These are phyloP conservation scores for Peribolospora kevripleyi DNA, from an alignment of 768 basidiomycete genomes.

Conservation along the genomic window DNA sequence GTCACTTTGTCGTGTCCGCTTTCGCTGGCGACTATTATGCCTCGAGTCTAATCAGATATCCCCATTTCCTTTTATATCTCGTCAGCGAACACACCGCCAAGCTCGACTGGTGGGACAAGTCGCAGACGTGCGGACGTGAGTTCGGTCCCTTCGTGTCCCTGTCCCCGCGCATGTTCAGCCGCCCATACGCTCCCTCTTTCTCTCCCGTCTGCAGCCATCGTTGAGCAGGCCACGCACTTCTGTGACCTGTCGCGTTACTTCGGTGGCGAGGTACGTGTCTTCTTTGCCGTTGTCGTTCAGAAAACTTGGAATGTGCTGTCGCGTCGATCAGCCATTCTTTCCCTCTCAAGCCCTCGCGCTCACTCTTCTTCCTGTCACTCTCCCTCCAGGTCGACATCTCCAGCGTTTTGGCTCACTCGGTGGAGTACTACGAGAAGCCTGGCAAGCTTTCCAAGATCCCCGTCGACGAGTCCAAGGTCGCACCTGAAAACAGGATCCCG, in stretches of 20 bases:
- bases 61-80: no score
- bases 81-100: slow-evolving; percentile 24
- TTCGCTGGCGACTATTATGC: background rate
- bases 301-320: no score
- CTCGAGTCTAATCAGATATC: no score
- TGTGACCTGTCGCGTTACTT: slow-evolving; percentile 19
- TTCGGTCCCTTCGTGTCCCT: background rate
- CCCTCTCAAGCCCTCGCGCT: no score
- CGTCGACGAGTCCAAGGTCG: slow-evolving; percentile 50
- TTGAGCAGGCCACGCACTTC: slow-evolving; percentile 91
- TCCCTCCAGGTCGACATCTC: no score
- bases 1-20: background rate
- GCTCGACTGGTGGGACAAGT: slow-evolving; percentile 83
- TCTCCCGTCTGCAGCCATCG: slow-evolving; percentile 23
- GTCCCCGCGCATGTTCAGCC: background rate
- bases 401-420: no score
- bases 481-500: slow-evolving; percentile 72
- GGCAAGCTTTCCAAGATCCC: slow-evolving; percentile 56
- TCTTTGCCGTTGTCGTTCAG: background rate
- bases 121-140: slow-evolving; percentile 34
- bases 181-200: no score
- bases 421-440: slow-evolving; percentile 46
- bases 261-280: slow-evolving; percentile 21
- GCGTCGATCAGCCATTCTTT: no score
- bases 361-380: no score